A percentile compares a stretch with the other conserved stretches of the same genome.
These are phyloP conservation scores for Arthroderma sp. DNA, from an alignment of 2,329 filamentous ascomycete species.

Conservation along the genomic window DNA sequence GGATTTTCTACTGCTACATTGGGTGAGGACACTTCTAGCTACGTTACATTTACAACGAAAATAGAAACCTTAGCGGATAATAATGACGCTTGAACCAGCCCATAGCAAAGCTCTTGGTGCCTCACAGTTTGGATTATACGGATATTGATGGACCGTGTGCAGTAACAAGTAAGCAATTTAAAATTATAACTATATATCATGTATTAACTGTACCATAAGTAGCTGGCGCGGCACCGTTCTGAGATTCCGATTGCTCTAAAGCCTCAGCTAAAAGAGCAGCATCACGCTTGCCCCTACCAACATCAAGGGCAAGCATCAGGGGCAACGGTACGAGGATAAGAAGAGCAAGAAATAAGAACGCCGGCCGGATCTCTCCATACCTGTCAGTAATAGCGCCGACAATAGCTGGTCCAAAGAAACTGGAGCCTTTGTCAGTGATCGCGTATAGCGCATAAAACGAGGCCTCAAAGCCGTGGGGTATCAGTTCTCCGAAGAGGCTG, in stretches of 20 bases:
- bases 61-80: too few relatives aligned
- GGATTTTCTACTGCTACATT: too few relatives aligned
- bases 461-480: conserved; percentile 85
- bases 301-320: conserved; percentile 71
- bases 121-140: too few relatives aligned
- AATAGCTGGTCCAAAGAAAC: conserved; percentile 84
- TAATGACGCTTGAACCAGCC: too few relatives aligned
- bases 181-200: too few relatives aligned
- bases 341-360: conserved; percentile 81
- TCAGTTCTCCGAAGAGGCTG: conserved; percentile 81
- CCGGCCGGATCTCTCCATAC: conserved; percentile 66
- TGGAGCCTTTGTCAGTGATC: conserved; percentile 93
- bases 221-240: too few relatives aligned
- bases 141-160: too few relatives aligned
- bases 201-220: too few relatives aligned
- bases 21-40: too few relatives aligned
- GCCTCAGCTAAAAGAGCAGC: conserved; percentile 50
- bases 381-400: conserved; percentile 84
- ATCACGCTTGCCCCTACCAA: conserved; percentile 62
- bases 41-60: too few relatives aligned
- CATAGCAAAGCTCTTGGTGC: too few relatives aligned
- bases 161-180: too few relatives aligned
- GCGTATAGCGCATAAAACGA: conserved; percentile 95
- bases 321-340: conserved; percentile 77
- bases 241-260: conserved; percentile 19